phyloP scores from a whole-genome alignment of 139 green algal species.

The Diplosphaera chodatii region DNA sequence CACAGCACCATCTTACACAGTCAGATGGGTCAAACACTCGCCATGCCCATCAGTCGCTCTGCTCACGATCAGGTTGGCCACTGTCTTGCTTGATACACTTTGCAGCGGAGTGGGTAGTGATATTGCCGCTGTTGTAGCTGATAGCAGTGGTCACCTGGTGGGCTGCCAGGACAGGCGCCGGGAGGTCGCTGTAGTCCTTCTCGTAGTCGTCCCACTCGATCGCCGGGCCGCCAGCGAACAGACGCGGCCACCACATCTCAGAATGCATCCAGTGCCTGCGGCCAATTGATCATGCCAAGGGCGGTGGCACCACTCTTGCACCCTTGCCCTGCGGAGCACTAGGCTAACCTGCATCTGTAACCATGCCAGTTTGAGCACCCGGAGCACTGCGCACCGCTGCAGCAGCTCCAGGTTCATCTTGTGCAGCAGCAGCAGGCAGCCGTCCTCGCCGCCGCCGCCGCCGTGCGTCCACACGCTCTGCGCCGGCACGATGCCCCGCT shows the following conservation, averaged over 20 bases:
- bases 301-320: too few species aligned
- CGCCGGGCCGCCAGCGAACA: conserved; percentile 43
- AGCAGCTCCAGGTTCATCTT: conserved; percentile 84
- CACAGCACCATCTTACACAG: too few species aligned
- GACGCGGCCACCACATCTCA: conserved; percentile 64
- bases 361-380: too few species aligned
- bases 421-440: conserved; percentile 45
- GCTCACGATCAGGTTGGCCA: too few species aligned
- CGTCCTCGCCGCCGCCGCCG: conserved; percentile 42
- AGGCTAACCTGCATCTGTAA: too few species aligned
- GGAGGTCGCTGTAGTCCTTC: conserved; percentile 80
- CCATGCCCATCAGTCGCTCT: too few species aligned
- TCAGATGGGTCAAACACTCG: too few species aligned
- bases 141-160: not conserved
- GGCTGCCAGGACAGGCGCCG: conserved; percentile 8
- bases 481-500: conserved; percentile 52
- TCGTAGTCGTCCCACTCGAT: conserved; percentile 76
- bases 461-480: conserved; percentile 56
- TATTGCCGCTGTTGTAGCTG: not conserved
- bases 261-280: conserved; percentile 56
- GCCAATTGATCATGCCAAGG: too few species aligned
- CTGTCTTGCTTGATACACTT: too few species aligned
- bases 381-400: conserved; percentile 38
- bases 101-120: too few species aligned
- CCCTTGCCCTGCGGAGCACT: too few species aligned